phyloP scores from a whole-genome alignment of 1,139 yeast species.

The Cylindricascospora bacillispora region DNA sequence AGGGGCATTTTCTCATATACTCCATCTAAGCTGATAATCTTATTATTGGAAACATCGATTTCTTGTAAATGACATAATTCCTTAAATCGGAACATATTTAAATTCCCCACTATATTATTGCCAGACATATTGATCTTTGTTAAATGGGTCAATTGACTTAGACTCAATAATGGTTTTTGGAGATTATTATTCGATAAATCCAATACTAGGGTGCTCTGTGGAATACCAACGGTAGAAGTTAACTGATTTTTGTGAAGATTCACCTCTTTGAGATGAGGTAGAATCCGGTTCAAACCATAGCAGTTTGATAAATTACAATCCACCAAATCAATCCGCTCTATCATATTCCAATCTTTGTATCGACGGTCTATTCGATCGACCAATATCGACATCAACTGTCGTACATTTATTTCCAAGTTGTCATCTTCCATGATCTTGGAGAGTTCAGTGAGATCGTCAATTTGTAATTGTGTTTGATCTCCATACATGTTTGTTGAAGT shows the following conservation, averaged over 20 bases:
- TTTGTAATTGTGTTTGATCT: background rate
- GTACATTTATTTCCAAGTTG: no score
- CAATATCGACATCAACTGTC: no score
- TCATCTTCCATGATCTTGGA: no score
- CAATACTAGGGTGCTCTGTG: conserved; percentile 8
- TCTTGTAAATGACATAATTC: conserved; percentile 10
- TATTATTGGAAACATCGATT: conserved; percentile 16
- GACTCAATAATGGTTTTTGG: conserved; percentile 9
- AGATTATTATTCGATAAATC: conserved; percentile 11
- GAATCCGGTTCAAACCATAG: conserved; percentile 13
- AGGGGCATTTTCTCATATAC: conserved; percentile 8
- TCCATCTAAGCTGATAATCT: conserved; percentile 13
- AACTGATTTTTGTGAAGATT: conserved; percentile 13
- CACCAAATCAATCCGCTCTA: conserved; percentile 9
- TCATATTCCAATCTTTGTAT: conserved; percentile 10
- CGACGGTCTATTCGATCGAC: no score
- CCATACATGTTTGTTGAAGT: conserved; percentile 1
- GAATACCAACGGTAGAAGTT: conserved; percentile 13
- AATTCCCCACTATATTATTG: conserved; percentile 11
- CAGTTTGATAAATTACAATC: conserved; percentile 9
- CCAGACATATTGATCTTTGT: conserved; percentile 14
- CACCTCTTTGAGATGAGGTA: conserved; percentile 15
- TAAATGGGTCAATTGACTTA: conserved; percentile 14
- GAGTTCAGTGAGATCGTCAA: background rate
- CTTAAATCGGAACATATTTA: conserved; percentile 7